A percentile compares a stretch with the other conserved stretches of the same genome.
phyloP scores from a whole-genome alignment of 73 alveolate species.

The Strombidium stylifer region DNA sequence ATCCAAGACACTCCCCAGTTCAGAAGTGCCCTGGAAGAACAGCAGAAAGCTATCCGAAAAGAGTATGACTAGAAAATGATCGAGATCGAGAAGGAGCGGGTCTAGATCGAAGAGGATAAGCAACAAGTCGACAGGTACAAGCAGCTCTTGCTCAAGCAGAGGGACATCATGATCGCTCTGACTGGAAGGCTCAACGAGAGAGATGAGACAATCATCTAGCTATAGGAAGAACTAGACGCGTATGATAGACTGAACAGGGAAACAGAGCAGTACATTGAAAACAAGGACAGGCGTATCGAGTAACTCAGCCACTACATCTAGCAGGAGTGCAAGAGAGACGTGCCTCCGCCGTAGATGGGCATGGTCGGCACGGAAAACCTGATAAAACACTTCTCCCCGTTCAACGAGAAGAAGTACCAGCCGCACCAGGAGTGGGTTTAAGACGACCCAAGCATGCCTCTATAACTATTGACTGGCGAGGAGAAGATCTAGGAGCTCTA shows the following conservation, averaged over 20 bases:
- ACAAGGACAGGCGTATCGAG: no score
- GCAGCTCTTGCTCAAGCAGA: constrained; percentile 89
- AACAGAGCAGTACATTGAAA: no score
- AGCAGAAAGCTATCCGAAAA: constrained; percentile 75
- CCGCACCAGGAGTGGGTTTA: no score
- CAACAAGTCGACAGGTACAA: constrained; percentile 94
- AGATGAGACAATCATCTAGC: constrained; percentile 90
- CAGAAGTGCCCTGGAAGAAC: constrained; percentile 86
- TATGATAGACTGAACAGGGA: constrained; percentile 72
- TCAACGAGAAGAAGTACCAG: no score
- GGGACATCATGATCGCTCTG: constrained; percentile 97
- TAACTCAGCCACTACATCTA: no score
- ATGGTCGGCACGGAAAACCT: no score
- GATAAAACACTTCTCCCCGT: no score
- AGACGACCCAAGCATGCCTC: no score
- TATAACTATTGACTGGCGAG: no score
- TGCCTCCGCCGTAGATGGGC: no score
- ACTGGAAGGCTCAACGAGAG: constrained; percentile 95
- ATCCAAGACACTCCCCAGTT: constrained; percentile 93
- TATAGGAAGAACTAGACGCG: constrained; percentile 88
- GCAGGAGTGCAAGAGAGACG: no score
- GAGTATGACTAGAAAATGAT: constrained; percentile 86
- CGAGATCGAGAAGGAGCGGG: constrained; percentile 86
- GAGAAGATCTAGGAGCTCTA: no score
- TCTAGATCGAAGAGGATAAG: constrained; percentile 78